phyloP scores from a whole-genome alignment of 495 filamentous ascomycete species.

The Rhizodiscina lignyota region DNA sequence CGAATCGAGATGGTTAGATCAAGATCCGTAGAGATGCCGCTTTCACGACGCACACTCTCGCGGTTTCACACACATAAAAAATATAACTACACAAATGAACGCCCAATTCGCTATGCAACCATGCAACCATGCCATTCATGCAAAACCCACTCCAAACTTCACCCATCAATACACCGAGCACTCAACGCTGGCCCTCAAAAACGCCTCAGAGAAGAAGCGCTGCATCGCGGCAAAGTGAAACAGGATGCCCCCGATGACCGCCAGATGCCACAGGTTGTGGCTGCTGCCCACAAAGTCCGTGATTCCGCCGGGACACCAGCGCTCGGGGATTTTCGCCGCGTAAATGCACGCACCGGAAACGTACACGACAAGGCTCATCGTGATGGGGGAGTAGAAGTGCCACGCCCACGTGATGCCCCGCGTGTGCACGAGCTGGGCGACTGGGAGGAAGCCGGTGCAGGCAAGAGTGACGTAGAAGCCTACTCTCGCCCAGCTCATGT shows the following conservation, averaged over 20 bases:
- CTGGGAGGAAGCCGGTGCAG: conserved; percentile 79
- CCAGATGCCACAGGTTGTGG: conserved; percentile 96
- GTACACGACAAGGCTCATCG: conserved; percentile 76
- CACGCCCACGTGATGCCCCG: conserved; percentile 58
- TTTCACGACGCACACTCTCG: too few species aligned
- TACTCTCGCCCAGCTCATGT: conserved; percentile 86
- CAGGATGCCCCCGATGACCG: conserved; percentile 87
- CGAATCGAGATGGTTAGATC: too few species aligned
- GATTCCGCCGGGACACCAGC: conserved; percentile 65
- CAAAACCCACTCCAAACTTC: too few species aligned
- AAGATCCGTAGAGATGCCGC: too few species aligned
- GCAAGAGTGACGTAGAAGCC: conserved; percentile 80
- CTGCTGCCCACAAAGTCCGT: conserved; percentile 91
- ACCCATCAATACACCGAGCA: too few species aligned
- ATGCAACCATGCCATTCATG: too few species aligned
- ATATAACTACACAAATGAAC: too few species aligned
- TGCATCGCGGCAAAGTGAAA: conserved; percentile 97
- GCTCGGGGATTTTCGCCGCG: conserved; percentile 84
- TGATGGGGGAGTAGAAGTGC: conserved; percentile 79
- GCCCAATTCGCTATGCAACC: too few species aligned
- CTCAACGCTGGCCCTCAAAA: too few species aligned
- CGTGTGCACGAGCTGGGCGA: conserved; percentile 63
- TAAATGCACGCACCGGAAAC: conserved; percentile 72
- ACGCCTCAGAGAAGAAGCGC: conserved; percentile 78
- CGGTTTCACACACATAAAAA: too few species aligned